Evolutionary conservation across 1,139 yeast genomes (phyloP), one percentile per base, ranked within the genome.

Genomic region (Debaryomyces udenii): DNA sequence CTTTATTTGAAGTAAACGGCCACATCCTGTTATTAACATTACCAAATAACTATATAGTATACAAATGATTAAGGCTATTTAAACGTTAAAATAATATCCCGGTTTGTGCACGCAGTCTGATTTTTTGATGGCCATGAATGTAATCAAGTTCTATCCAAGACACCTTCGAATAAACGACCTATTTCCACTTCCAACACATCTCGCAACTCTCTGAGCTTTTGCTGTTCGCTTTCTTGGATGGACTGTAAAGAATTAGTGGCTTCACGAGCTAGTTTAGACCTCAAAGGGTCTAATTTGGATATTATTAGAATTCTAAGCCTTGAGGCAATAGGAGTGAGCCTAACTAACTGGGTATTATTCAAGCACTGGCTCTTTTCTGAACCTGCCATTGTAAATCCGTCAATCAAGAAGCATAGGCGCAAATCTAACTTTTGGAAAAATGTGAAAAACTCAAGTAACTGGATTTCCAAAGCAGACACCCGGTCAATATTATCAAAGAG

Each of bases 251-350:
- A 3, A 11, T n/a, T 16, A 3, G 22, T 26, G 14, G 11, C 26
- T 15, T 34, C 30, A 15, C 27, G 30, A 17, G 16, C 42, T 37
- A 47, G 49, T 39, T 23, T 40, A 9, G 23, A 31, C 27, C 59
- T 41, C 13, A 55, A 30, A 3, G 41, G 36, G 7, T 56, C 61
- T n/a, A 56, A 34, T 35, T 46, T 50, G 2, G 55, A 52, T 9
- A 72, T 64, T 9, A 74, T 49, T 30, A 57, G 48, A 15, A 74
- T 53, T 40, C 83, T 56, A 34, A 80, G 56, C 32, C 83, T 56
- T 31, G 75, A 66, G 0, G 74, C 66, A 6, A 78, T 71, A 0
- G 81, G 78, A 9, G 61, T 52, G 31, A 76, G 54, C 41, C 84
- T 58, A 3, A 78, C 74, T 20, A 66, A 50, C 41, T 77, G 81